These are phyloP conservation scores for Lagerstroemia speciosa DNA, from an alignment of 345 rosid species.

Conservation along the genomic window DNA sequence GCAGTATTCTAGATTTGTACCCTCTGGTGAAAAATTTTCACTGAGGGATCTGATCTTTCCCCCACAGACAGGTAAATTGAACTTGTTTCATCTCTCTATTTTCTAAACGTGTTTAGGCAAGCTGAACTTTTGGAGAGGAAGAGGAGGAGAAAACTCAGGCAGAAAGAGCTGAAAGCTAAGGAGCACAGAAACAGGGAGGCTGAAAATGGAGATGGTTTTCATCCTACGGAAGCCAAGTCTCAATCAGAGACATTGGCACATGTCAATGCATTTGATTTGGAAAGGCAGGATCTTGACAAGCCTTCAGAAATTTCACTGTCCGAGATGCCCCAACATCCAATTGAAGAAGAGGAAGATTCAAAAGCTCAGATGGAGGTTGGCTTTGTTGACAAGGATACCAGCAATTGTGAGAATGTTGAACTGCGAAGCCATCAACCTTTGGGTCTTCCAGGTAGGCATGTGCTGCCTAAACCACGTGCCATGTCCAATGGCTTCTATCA, in stretches of 20 bases:
- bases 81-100: slow-evolving; percentile 5
- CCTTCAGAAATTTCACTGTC: slow-evolving; percentile 24
- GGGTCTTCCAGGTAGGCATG: slow-evolving; percentile 19
- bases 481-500: slow-evolving; percentile 37
- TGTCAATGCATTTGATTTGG: slow-evolving; percentile 34
- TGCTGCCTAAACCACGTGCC: slow-evolving; percentile 33
- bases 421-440: slow-evolving; percentile 11
- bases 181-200: slow-evolving; percentile 40
- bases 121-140: slow-evolving; percentile 74
- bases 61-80: background rate
- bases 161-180: slow-evolving; percentile 75
- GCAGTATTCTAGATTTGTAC: background rate
- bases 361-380: slow-evolving; percentile 32
- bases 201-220: slow-evolving; percentile 28
- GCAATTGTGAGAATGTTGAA: slow-evolving; percentile 27
- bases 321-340: slow-evolving; percentile 28
- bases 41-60: background rate
- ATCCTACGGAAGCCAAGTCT: slow-evolving; percentile 32
- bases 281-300: slow-evolving; percentile 27
- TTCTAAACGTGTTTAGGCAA: slow-evolving; percentile 33
- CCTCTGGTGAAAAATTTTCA: background rate
- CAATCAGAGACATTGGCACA: slow-evolving; percentile 36
- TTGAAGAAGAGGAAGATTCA: slow-evolving; percentile 29
- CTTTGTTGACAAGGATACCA: slow-evolving; percentile 26
- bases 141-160: slow-evolving; percentile 76